phyloP scores from a whole-genome alignment of 768 basidiomycete genomes.

The Tulasnella sp. region DNA sequence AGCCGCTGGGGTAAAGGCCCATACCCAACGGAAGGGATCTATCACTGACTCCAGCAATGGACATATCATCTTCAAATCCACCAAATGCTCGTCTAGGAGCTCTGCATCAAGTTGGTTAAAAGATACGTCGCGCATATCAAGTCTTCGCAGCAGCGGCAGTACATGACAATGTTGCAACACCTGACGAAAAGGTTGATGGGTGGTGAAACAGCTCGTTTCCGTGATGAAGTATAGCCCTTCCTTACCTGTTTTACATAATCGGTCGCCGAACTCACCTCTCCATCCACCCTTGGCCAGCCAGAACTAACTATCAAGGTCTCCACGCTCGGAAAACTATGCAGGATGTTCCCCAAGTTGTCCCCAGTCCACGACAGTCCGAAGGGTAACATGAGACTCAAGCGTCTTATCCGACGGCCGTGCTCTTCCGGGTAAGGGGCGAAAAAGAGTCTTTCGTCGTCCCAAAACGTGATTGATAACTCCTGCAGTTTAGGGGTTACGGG shows the following conservation, averaged over 20 bases:
- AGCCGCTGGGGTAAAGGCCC: background rate
- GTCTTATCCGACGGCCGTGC: background rate
- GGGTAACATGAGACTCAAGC: background rate
- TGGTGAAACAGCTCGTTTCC: background rate
- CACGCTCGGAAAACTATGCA: background rate
- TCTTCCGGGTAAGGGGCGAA: background rate
- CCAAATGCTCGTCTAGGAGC: background rate
- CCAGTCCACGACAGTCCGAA: background rate
- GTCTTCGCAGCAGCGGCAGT: background rate
- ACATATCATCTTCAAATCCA: background rate
- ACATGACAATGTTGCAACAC: background rate
- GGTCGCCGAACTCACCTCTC: background rate
- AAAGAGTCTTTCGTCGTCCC: background rate
- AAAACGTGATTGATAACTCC: background rate
- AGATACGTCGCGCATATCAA: background rate
- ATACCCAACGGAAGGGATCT: background rate
- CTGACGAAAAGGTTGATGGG: background rate
- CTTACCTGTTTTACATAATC: background rate
- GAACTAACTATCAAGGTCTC: background rate
- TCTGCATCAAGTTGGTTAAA: too few relatives aligned
- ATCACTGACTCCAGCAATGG: background rate
- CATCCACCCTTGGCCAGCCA: background rate
- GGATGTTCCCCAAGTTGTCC: background rate
- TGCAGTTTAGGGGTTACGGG: background rate
- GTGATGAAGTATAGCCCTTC: background rate